Evolutionary conservation across 2,329 filamentous ascomycete species (phyloP), one percentile per base, ranked within the genome.

Genomic region (Verticillium longisporum): DNA sequence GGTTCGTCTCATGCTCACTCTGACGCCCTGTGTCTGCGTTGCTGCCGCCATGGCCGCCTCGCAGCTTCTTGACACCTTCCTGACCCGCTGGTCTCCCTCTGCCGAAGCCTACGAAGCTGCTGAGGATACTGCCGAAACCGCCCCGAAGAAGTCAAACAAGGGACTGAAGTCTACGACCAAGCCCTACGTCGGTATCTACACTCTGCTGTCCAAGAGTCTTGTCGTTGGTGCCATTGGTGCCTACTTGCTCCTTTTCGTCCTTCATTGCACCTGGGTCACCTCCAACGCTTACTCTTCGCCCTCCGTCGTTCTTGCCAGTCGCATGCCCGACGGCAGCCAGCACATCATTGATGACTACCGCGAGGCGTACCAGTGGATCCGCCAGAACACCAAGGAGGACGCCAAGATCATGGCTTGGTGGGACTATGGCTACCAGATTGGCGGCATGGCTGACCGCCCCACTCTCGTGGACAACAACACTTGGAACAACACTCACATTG

Each of bases 321-420:
- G 88, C 67, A 83, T 97, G 78, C 92, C 94, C 1, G 95, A 99
- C 72, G 95, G 96, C 64, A 95, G 88, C 74, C 94, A 98, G 74
- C 93, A 96, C 78, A 99, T 99, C 73, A 99, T 99, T 70, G 95
- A 99, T 72, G 95, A 99, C 75, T 99, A 99, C 80, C 90, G 95
- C 72, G 95, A 99, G 83, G 95, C 95, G 1, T 99, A 99, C 79
- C 96, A 99, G 79, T 99, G 95, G 95, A 88, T 99, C 57, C 90
- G 95, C 65, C 95, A 99, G 77, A 99, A 99, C 81, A 99, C 96
- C 10, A 84, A 89, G 63, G 85, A 94, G 67, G 91, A 97, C 69
- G 93, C 96, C 72, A 99, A 98, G 84, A 90, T 99, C 73, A 98
- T 98, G 94, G 95, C 93, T 1, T 99, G 95, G 95, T 99, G 95